Percentiles rank a stretch among this genome's conserved stretches.
These are phyloP conservation scores for Geotrichum histeridarum DNA, from an alignment of 1,139 yeast species.

Conservation along the genomic window DNA sequence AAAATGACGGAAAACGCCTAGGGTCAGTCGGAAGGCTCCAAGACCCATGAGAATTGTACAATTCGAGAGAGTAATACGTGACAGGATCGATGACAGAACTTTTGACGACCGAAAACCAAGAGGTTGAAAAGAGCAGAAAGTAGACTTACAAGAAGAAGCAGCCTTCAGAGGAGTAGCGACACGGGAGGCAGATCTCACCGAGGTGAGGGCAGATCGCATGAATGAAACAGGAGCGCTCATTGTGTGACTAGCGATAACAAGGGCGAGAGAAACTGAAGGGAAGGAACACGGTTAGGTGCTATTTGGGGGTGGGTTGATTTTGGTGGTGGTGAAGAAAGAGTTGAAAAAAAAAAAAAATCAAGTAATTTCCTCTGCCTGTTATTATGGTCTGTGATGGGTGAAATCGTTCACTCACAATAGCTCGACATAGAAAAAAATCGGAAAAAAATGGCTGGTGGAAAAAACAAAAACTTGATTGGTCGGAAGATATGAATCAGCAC, in stretches of 20 bases:
- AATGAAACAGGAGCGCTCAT: conserved; percentile 20
- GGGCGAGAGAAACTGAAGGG: background rate
- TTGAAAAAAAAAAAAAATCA: conserved; percentile 1
- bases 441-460: too few relatives aligned
- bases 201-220: conserved; percentile 18
- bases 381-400: too few relatives aligned
- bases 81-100: too few relatives aligned
- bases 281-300: background rate
- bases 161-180: conserved; percentile 17
- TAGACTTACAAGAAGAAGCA: conserved; percentile 18
- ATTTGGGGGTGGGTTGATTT: background rate
- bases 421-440: background rate
- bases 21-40: too few relatives aligned
- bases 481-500: background rate
- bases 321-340: background rate
- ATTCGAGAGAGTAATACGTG: too few relatives aligned
- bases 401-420: too few relatives aligned
- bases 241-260: background rate
- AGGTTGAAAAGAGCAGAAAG: background rate
- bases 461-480: background rate
- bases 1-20: too few relatives aligned
- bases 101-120: background rate
- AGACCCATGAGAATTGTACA: too few relatives aligned
- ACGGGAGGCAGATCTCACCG: conserved; percentile 18
- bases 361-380: too few relatives aligned